phyloP scores from a whole-genome alignment of 2,329 filamentous ascomycete species.

The Rachicladosporium sp. region DNA sequence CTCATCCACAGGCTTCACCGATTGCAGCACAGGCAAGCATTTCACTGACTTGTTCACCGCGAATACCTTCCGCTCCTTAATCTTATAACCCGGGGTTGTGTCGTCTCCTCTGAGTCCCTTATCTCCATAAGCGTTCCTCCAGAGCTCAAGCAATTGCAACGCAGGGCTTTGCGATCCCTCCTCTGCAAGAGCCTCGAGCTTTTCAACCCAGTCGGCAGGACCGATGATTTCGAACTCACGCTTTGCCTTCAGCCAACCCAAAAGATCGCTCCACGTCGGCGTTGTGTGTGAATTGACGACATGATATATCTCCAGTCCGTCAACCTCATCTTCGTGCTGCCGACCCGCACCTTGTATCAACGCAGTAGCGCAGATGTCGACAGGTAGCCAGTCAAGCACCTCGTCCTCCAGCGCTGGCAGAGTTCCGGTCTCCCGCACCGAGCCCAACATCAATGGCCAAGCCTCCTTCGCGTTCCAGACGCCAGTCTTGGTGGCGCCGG shows the following conservation, averaged over 20 bases:
- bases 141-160: slow-evolving; percentile 37
- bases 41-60: slow-evolving; percentile 23
- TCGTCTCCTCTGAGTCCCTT: background rate
- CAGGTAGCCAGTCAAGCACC: slow-evolving; percentile 34
- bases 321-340: too few species aligned
- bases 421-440: slow-evolving; percentile 25
- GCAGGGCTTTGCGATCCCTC: slow-evolving; percentile 29
- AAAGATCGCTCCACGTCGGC: slow-evolving; percentile 35
- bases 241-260: slow-evolving; percentile 32
- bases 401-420: slow-evolving; percentile 29
- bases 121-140: slow-evolving; percentile 33
- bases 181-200: slow-evolving; percentile 21
- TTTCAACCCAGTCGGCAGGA: slow-evolving; percentile 30
- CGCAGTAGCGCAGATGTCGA: slow-evolving; percentile 33
- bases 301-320: slow-evolving; percentile 31
- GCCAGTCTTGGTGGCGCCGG: slow-evolving; percentile 31
- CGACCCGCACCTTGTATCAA: slow-evolving; percentile 27
- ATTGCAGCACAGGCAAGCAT: slow-evolving; percentile 23
- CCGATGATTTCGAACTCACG: slow-evolving; percentile 30
- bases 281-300: slow-evolving; percentile 34
- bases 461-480: slow-evolving; percentile 39
- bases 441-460: slow-evolving; percentile 37
- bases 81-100: too few species aligned
- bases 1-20: slow-evolving; percentile 31
- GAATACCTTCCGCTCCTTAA: slow-evolving; percentile 17